Evolutionary conservation across 1,139 yeast genomes (phyloP), one percentile per base, ranked within the genome.

Genomic region (Torulaspora globosa): DNA sequence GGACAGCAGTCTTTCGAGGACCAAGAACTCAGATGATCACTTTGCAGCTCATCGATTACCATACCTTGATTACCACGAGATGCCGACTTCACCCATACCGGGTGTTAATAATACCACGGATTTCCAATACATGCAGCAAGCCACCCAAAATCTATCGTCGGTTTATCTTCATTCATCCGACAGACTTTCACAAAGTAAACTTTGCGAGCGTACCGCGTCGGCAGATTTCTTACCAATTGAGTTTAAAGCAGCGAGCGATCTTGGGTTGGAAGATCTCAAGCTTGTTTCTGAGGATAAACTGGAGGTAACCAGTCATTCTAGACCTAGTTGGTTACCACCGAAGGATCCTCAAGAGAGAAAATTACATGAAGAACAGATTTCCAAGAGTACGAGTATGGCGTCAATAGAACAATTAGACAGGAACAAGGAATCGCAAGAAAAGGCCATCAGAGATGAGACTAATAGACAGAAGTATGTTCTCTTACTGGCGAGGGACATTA

Each of bases 311-410:
- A 61, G 75, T 12, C 70, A 70, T 11, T 70, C 79, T 1, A 67
- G 80, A 44, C 80, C 80, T 2, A 65, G 73, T 39, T 74, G 79
- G 75, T 54, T 75, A 24, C 80, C 80, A 9, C 79, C 79, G 10
- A 75, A 75, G 57, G 65, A 65, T 39, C 52, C 63, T 4, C 56
- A 57, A 2, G 80, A 75, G 51, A 63, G 67, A 29, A 55, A 57
- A 38, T 59, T 63, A 39, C 80, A 75, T 51, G 76, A 73, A 48
- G 61, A 58, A 32, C 73, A 75, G 50, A 71, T 74, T 37, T 59
- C 66, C 28, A 66, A 65, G 48, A 66, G 71, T 36, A 59, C 75
- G 27, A 65, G 69, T 31, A 58, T 56, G 54, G 69, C 71, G 12
- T 69, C 73, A 5, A 59, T 66, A 38, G 62, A 59, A 11, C 66